Base-by-base conservation (phyloP, 371 early-diverging fungal genomes). In the Rhizomucor miehei region DNA sequence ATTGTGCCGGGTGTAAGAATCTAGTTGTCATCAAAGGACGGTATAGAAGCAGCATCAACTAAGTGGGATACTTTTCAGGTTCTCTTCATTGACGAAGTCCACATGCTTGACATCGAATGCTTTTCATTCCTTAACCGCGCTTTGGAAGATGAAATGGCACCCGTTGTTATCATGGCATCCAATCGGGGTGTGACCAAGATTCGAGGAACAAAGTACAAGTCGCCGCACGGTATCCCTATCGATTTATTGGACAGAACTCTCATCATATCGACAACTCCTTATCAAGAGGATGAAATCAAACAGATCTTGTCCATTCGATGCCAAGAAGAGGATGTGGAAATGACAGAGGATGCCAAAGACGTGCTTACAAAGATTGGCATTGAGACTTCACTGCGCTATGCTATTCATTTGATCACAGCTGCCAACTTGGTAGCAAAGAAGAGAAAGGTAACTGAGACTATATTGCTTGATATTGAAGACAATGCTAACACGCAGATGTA, bases 61-160 rank as follows among this genome's bases (percentile, higher is more conserved):
- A n/a, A n/a, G n/a, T n/a, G n/a, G n/a, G 19, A 23, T 36, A 9
- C 51, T 12, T 44, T 55, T 6, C 67, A 84, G 84, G 88, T 97
- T 9, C 81, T 99, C 34, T 98, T 99, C 75, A 95, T 99, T 60
- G 98, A 99, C 65, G 99, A 99, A 75, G 96, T 97, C 25, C 98
- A 99, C 71, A 94, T 99, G 91, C 91, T 99, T 24, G 99, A 99
- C 62, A 94, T 97, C 58, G 99, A 99, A 72, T 97, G 98, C 73
- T 99, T 98, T 71, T 95, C 98, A 8, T 99, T 93, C 85, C 72
- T 99, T 46, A 99, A 99, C 77, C 88, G 98, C 36, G 95, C 98
- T 2, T 80, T 97, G 14, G 99, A 99, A 72, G 92, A 93, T 65
- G 87, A 87, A 37, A 80, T 94, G 86, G 93, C 97, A 11, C 99